These are phyloP conservation scores for Cryptosporidium andersoni DNA, from an alignment of 169 alveolate genomes.

Conservation along the genomic window DNA sequence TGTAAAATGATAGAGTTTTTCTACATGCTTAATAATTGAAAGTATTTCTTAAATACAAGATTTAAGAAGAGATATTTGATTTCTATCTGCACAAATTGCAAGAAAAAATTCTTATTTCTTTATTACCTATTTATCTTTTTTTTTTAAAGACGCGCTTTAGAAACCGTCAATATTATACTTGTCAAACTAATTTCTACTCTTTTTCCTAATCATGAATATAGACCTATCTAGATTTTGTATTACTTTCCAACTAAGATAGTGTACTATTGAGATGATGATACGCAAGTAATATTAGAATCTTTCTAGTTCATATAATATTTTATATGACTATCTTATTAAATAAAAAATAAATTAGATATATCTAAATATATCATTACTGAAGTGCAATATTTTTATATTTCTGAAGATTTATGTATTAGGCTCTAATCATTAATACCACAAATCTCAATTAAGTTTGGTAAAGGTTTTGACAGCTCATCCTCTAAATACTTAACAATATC, in stretches of 20 bases:
- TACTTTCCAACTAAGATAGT: not conserved
- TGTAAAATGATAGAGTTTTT: too few relatives aligned
- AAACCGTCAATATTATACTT: too few relatives aligned
- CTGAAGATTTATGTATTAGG: not conserved
- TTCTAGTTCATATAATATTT: not conserved
- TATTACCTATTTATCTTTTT: too few relatives aligned
- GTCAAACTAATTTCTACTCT: too few relatives aligned
- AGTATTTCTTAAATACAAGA: too few relatives aligned
- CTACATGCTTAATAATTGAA: too few relatives aligned
- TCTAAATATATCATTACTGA: not conserved
- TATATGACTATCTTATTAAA: not conserved
- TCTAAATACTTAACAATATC: slow-evolving; percentile 34
- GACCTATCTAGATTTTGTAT: not conserved
- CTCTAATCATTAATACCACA: not conserved
- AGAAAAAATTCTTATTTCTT: too few relatives aligned
- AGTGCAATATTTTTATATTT: not conserved
- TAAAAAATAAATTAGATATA: not conserved
- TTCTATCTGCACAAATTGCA: too few relatives aligned
- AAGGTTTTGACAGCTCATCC: slow-evolving; percentile 18
- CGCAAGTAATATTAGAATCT: not conserved
- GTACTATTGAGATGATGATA: not conserved
- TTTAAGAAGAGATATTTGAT: too few relatives aligned
- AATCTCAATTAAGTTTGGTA: slow-evolving; percentile 51
- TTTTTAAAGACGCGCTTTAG: too few relatives aligned
- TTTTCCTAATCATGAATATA: not conserved